A percentile compares a stretch with the other conserved stretches of the same genome.
These are phyloP conservation scores for Cucumis variabilis DNA, from an alignment of 331 rosid genomes.

Conservation along the genomic window DNA sequence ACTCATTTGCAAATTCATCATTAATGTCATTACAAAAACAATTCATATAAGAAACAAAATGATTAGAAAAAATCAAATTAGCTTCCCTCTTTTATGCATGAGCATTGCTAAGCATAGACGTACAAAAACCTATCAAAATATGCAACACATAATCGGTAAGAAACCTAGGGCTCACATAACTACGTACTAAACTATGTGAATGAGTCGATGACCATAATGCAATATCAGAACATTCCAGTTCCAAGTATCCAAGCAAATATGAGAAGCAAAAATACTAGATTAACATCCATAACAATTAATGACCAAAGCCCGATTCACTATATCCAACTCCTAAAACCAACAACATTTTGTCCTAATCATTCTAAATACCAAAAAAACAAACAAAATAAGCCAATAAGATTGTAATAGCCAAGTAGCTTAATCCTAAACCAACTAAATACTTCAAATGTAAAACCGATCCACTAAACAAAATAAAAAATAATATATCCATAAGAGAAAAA, in stretches of 20 bases:
- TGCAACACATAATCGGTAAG: background rate
- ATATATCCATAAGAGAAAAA: background rate
- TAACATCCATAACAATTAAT: background rate
- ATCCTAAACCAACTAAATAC: background rate
- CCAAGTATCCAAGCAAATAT: background rate
- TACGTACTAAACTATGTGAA: background rate
- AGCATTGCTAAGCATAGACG: background rate
- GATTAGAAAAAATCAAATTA: background rate
- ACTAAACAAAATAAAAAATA: background rate
- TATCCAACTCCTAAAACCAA: slow-evolving; percentile 7
- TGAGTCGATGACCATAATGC: background rate
- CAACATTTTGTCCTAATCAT: background rate
- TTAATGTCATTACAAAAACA: slow-evolving; percentile 28
- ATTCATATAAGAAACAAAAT: background rate
- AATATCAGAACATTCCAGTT: background rate
- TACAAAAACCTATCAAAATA: background rate
- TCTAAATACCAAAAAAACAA: background rate
- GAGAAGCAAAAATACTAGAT: slow-evolving; percentile 6
- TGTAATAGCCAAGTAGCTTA: slow-evolving; percentile 6
- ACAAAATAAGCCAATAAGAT: background rate
- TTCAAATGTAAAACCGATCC: background rate
- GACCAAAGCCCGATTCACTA: too few relatives aligned
- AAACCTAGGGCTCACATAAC: background rate
- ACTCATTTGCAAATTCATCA: slow-evolving; percentile 46
- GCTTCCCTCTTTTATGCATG: background rate